Conservation (phyloP, 192 early-diverging fungal species). For the Neocallimastix lanati region DNA sequence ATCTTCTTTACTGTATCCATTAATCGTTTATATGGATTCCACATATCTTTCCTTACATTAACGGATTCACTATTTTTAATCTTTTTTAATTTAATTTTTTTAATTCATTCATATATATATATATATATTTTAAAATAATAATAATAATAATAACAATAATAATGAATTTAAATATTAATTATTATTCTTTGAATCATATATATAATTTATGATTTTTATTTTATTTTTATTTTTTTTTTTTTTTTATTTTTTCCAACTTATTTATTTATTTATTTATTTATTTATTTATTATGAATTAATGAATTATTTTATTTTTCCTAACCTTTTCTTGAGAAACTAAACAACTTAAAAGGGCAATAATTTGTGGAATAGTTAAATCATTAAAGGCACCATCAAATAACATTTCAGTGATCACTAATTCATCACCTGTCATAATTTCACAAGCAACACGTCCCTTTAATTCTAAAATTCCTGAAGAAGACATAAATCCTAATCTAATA, state of each 20-base stretch:
- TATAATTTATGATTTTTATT: no score
- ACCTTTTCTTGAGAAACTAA: conserved; percentile 76
- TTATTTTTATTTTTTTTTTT: no score
- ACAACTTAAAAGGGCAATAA: conserved; percentile 69
- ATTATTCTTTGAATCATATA: no score
- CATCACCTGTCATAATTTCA: conserved; percentile 85
- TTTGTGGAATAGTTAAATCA: conserved; percentile 71
- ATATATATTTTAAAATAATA: no score
- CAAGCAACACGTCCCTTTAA: conserved; percentile 97
- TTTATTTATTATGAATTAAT: no score
- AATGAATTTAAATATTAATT: no score
- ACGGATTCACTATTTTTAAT: conserved; percentile 15
- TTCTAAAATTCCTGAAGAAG: conserved; percentile 66
- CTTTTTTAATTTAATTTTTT: no score
- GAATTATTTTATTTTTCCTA: no score
- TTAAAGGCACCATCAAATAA: conserved; percentile 92
- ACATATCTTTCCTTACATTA: conserved; percentile 53
- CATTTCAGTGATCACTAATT: conserved; percentile 87
- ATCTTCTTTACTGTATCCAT: conserved; percentile 70
- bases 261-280: no score
- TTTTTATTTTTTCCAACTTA: no score
- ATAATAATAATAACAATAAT: no score
- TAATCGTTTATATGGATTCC: conserved; percentile 50
- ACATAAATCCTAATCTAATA: conserved; percentile 61
- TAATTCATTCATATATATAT: no score